Base-by-base conservation (phyloP, 2,329 filamentous ascomycete species). In the Neoarthrinium moseri region DNA sequence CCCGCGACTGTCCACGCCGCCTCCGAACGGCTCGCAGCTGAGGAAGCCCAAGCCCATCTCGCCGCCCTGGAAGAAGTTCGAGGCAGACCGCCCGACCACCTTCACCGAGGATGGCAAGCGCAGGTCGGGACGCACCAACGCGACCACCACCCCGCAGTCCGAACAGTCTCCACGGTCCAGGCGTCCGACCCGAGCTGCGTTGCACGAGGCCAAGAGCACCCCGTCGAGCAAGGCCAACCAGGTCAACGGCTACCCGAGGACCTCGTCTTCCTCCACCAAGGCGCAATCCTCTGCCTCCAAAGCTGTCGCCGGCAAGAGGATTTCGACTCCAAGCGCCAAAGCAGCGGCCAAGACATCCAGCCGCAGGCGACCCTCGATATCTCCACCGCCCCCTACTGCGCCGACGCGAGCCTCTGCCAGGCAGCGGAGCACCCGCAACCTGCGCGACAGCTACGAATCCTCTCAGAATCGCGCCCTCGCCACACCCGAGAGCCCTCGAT, bases 11-110 rank as follows among this genome's bases (percentile, higher is more conserved):
- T 77, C 70, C 20, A 71, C 73, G 26, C 60, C 59, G 1, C 60
- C 65, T 4, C 58, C 48, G 47, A 57, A 54, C 18, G 56, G 49
- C 45, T 52, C 67, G 48, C 64, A 72, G 51, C 66, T 73, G 50
- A 59, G 66, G 59, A 47, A 45, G 39, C 58, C 63, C 13, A 73
- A 84, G 69, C 70, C 73, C 43, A 75, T 78, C 49, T 97, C 92
- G 52, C 94, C 94, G 54, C 94, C 94, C 18, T 99, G 94, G 94
- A 97, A 94, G 72, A 89, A 83, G 60, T 80, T 88, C 51, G 80
- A 80, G 48, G 89, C 87, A 32, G 88, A 95, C 22, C 94, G 94
- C 0, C 94, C 94, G 18, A 94, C 92, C 4, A 87, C 88, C 1
- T 91, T 95, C 63, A 80, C 87, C 36, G 81, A 78, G 70, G 87